Conservation (phyloP, 352 stramenopile species). For the Pythium dissotocum region DNA sequence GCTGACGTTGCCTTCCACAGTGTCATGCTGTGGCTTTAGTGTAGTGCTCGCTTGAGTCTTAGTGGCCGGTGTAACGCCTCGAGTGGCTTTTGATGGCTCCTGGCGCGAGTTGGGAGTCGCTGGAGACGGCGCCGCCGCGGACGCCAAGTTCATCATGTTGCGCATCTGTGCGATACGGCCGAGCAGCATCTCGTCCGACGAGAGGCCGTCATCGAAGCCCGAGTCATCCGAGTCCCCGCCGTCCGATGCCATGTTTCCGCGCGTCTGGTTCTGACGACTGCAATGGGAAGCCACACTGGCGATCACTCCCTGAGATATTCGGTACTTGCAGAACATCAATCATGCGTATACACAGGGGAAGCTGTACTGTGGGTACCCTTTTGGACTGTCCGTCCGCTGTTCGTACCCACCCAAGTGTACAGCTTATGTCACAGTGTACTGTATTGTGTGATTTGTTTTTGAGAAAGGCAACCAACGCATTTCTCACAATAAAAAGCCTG, state of each 20-base stretch:
- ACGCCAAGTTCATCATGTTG: constrained; percentile 40
- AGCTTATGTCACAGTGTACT: too few relatives aligned
- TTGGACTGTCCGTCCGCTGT: background rate
- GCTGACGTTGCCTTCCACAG: constrained; percentile 5
- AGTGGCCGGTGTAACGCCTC: constrained; percentile 20
- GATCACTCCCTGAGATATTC: background rate
- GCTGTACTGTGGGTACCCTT: background rate
- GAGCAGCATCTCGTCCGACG: constrained; percentile 48
- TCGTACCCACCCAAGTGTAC: background rate
- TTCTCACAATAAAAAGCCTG: constrained; percentile 21
- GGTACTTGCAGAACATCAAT: background rate
- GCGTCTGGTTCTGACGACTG: background rate
- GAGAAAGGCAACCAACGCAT: too few relatives aligned
- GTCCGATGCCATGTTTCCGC: constrained; percentile 25
- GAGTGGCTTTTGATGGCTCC: constrained; percentile 11
- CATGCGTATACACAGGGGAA: background rate
- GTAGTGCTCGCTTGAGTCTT: background rate
- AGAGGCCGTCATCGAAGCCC: constrained; percentile 53
- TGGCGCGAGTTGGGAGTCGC: background rate
- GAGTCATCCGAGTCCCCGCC: constrained; percentile 46
- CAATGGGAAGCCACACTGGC: background rate
- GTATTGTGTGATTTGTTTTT: too few relatives aligned
- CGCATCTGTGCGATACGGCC: constrained; percentile 55
- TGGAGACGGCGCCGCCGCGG: constrained; percentile 17
- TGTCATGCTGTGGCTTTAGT: background rate